Base-by-base conservation (phyloP, 768 basidiomycete species). In the Amanita subjunquillea region DNA sequence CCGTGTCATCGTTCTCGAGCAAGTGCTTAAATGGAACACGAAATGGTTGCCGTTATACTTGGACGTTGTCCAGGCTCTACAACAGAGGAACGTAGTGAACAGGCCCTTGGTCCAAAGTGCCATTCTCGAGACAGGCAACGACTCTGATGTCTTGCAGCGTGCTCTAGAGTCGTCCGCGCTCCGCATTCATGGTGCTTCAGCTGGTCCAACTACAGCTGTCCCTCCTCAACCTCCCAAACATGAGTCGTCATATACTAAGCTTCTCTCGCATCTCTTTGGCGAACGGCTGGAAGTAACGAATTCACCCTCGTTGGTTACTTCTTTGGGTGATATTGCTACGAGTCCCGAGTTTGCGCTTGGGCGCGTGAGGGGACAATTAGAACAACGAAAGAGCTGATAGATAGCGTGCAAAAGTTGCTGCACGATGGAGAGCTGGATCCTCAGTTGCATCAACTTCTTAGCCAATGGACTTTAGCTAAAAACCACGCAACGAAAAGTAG, bases 331-430 rank as follows among this genome's bases (percentile, higher is more conserved):
- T 42, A 66, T 82, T 42, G 90, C 91, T 15, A 95, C 93, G 8
- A 85, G 78, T n/a, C 96, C 95, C 2, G 91, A 97, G 64, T 97
- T 85, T 62, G 95, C 96, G 0, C 77, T 98, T 34, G 95, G 96
- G 10, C 86, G 92, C 42, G 83, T 93, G 44, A 83, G 90, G 37
- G 90, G 87, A 2, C 81, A 91, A 58, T 63, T 90, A 45, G 87
- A 89, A 54, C 77, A 83, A 56, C 79, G 92, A n/a, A 71, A 72
- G 76, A 82, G 55, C 80, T 97, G 23, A 65, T 85, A 25, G 63
- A 69, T 3, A 74, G 78, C 32, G 78, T 93, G 27, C 79, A 83
- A 59, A 76, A 79, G 37, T 68, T 92, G 22, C 67, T 97, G 49
- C 76, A 77, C 38, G 69, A 73, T 41, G 67, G 70, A 12, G 66